phyloP scores from a whole-genome alignment of 2,329 filamentous ascomycete genomes.

The Trichoderma sp. region DNA sequence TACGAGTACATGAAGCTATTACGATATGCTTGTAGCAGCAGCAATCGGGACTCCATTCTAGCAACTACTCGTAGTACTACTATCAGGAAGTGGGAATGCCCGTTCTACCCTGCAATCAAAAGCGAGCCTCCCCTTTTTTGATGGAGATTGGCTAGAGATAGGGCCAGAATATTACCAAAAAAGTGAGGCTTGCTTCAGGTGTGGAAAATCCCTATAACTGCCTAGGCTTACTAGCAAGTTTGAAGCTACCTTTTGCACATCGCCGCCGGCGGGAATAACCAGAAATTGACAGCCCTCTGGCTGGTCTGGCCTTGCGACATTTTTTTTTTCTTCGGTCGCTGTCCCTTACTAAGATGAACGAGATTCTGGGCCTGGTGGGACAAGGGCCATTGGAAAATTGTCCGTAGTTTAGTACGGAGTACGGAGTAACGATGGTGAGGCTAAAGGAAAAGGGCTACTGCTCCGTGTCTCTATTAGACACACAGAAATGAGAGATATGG shows the following conservation, averaged over 20 bases:
- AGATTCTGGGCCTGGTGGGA: constrained; percentile 2
- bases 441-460: neutral
- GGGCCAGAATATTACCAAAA: neutral
- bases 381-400: constrained; percentile 8
- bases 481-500: neutral
- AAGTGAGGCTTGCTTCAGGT: constrained; percentile 12
- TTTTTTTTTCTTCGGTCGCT: neutral
- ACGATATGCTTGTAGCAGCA: neutral
- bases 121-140: neutral
- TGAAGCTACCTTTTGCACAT: neutral
- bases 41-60: neutral
- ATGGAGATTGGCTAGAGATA: neutral
- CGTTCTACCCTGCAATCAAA: constrained; percentile 3
- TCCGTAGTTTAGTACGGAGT: constrained; percentile 10
- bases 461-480: neutral
- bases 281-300: neutral
- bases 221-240: neutral
- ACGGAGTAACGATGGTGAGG: constrained; percentile 7
- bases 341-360: neutral
- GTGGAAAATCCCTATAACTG: neutral
- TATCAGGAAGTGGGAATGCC: constrained; percentile 10
- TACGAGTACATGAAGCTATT: constrained; percentile 7
- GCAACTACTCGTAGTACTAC: neutral
- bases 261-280: neutral
- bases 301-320: neutral